These are phyloP conservation scores for Eucalyptus pauciflora DNA, from an alignment of 345 rosid genomes.

Conservation along the genomic window DNA sequence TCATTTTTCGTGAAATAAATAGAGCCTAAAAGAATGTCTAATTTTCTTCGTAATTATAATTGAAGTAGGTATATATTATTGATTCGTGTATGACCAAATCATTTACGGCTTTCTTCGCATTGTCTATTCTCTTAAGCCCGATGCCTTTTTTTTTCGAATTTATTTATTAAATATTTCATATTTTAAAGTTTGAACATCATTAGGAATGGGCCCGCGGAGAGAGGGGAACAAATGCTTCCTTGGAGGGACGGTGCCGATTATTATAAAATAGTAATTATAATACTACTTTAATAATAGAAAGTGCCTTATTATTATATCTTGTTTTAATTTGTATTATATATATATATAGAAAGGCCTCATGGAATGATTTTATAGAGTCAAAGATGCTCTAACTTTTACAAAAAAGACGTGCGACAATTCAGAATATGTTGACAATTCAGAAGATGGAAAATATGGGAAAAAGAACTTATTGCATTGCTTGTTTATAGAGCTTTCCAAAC, in stretches of 20 bases:
- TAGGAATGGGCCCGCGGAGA: not conserved
- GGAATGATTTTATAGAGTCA: not conserved
- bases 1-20: rapidly evolving
- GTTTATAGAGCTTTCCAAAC: not conserved
- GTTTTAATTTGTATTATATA: not conserved
- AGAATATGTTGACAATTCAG: not conserved
- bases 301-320: not conserved
- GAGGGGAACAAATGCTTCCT: not conserved
- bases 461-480: not conserved
- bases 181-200: not conserved
- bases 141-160: not conserved
- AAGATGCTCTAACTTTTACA: not conserved
- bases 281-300: not conserved
- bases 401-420: not conserved
- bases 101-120: not conserved
- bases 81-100: not conserved
- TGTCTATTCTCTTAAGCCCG: not conserved
- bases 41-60: not conserved
- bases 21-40: rapidly evolving
- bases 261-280: not conserved
- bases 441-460: not conserved
- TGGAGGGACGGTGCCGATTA: not conserved
- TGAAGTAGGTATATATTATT: not conserved
- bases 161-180: not conserved
- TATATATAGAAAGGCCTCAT: not conserved